Percentiles rank a stretch among this genome's conserved stretches.
These are phyloP conservation scores for Eudorina sp. DNA, from an alignment of 139 green algal genomes.

Conservation along the genomic window DNA sequence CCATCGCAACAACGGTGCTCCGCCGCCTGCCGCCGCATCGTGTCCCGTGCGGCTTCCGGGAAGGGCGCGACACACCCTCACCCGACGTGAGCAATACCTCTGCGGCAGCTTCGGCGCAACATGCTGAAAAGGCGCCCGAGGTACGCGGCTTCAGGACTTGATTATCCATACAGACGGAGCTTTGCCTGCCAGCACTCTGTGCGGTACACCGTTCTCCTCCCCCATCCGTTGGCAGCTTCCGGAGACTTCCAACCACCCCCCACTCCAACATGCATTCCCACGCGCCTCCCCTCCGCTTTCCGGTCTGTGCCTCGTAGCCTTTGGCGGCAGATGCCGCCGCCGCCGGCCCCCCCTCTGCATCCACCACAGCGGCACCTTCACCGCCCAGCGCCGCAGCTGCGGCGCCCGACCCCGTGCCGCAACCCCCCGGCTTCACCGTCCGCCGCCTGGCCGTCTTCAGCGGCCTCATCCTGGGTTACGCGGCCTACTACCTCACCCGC, in stretches of 20 bases:
- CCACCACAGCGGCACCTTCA: background rate
- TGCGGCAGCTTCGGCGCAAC: no score
- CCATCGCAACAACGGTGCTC: background rate
- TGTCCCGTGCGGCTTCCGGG: background rate
- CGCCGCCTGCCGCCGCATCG: background rate
- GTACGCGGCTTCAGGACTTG: no score
- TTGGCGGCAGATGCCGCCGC: background rate
- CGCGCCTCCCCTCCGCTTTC: no score
- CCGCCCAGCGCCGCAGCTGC: background rate
- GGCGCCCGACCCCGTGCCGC: background rate
- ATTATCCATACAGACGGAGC: no score
- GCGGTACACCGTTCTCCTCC: no score
- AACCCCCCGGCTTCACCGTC: slow-evolving; percentile 60
- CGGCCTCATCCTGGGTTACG: slow-evolving; percentile 67
- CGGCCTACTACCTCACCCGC: slow-evolving; percentile 71
- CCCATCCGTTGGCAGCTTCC: no score
- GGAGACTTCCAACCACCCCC: no score
- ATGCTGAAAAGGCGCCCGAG: no score
- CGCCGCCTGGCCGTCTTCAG: slow-evolving; percentile 65
- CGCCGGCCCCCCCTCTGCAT: background rate
- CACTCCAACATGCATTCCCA: no score
- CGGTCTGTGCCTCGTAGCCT: no score
- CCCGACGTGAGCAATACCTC: no score
- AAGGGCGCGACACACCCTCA: background rate
- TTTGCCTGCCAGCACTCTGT: no score